Base-by-base conservation (phyloP, 192 early-diverging fungal genomes). In the Geranomyces variabilis region DNA sequence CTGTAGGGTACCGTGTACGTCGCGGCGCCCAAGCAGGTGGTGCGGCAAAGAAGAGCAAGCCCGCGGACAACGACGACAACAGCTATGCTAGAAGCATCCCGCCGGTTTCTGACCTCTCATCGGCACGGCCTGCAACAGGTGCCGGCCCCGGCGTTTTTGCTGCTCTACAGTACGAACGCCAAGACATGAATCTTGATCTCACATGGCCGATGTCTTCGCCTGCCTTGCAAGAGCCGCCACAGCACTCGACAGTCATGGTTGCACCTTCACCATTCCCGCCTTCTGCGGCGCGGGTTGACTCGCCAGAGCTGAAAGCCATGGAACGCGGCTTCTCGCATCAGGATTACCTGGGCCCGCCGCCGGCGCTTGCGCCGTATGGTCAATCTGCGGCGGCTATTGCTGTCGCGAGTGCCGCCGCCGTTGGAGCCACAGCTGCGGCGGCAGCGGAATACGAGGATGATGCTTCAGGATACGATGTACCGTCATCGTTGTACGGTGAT, bases 141-240 rank as follows among this genome's bases (percentile, higher is more conserved):
- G 63, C 63, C 31, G 63, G 63, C 41, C 63, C 63, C n/a, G 63
- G 63, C 43, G 63, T 64, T 5, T 64, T 64, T 45, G 58, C 58
- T 29, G 63, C 58, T 6, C 58, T 60, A 7, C 22, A 60, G 22
- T 60, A 60, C 29, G 31, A 33, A 7, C 29, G 21, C 2, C 22
- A 17, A 5, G 31, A 19, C 21, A 33, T 17, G 21, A 34, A 17
- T 17, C 31, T 60, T 6, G 58, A 60, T 33, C 9, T 60, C 31
- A 7, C 58, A 19, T 60, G 58, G 58, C 51, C 51, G n/a, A 9
- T 15, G 51, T 17, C 51, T 3, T 17, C 4, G n/a, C 17, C 17
- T 26, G 51, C 4, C 12, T n/a, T n/a, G 36, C 36, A 41, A 41
- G 5, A 41, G 36, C 36, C 10, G 36, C 36, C 10, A 10, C 36